Evolutionary conservation across 768 basidiomycete species (phyloP), one percentile per base, ranked within the genome.

Genomic region (Paxillus ammoniavirescens): DNA sequence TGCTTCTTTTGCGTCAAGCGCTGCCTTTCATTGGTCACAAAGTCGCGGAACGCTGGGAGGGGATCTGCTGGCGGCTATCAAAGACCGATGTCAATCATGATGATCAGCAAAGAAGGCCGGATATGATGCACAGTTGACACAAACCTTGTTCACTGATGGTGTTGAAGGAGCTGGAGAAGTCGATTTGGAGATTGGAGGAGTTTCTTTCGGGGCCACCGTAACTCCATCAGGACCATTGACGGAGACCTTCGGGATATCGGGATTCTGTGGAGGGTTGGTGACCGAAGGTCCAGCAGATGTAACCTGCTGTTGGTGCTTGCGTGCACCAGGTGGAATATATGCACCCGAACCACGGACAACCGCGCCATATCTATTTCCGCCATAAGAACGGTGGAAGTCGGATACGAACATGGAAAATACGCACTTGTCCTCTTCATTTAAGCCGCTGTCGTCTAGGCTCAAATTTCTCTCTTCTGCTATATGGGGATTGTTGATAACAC

Each of bases 371-470:
- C 94, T 97, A 65, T 40, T 30, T 37, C 30, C 18, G 9, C 40
- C 21, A 0, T 68, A 55, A 68, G 67, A 21, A 21, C 21, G 54
- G 56, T 52, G 35, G 41, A 53, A 43, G 53, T 46, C 62, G 54
- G 47, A 49, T 47, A 55, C 42, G 47, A 58, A 37, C 60, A 55
- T 33, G 15, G 42, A 44, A 4, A 21, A 66, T 7, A 66, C 82
- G 64, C 58, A 98, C 96, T 92, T 95, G 75, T 98, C 96, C 72
- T 99, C 97, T 74, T 99, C 97, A 67, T 95, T 93, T 53, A 77
- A 69, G 38, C 84, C 87, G 54, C 80, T 86, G 58, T 89, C 87
- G 65, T 91, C 88, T 15, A 82, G 71, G 33, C 67, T 64, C 54
- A 82, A 61, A 56, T 77, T 72, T 65, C 97, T 84, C 73, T 98